Base-by-base conservation (phyloP, 2,329 filamentous ascomycete species). In the Aaosphaeria arxii region DNA sequence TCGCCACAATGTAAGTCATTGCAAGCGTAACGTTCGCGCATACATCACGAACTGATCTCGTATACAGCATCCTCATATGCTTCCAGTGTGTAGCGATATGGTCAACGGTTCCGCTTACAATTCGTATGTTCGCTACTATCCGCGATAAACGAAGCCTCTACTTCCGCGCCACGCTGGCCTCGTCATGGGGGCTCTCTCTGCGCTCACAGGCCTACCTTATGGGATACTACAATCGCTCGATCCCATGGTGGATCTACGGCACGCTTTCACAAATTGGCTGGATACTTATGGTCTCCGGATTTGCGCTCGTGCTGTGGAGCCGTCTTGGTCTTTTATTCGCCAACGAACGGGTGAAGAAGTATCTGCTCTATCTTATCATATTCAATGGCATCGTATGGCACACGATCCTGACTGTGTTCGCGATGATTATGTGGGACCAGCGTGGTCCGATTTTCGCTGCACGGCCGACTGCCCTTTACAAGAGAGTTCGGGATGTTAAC, bases 241-340 rank as follows among this genome's bases (percentile, higher is more conserved):
- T 9, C 24, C 11, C 11, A n/a, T 40, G 39, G 39, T 13, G 11
- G 11, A 9, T 40, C 39, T 11, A 11, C 42, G 48, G 33, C 46
- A 46, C 3, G 33, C 46, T 28, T 44, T 51, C 29, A 48, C 46
- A 4, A 45, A 40, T 44, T 5, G 54, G 53, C 11, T 79, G 81
- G 77, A 76, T 77, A 58, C 57, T 67, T 2, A 83, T 84, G 78
- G 78, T 85, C 0, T 82, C 80, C 0, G 82, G 81, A 0, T 79
- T 83, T 56, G 75, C 76, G 0, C 50, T 84, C n/a, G 82, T 85
- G 1, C 68, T 85, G 0, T 85, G 80, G 65, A 84, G 80, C 1
- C 72, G 82, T 5, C 70, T 85, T 0, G 79, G 84, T 55, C 70
- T 85, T 1, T 72, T 85, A 4, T 61, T 82, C 6, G 39, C 9